phyloP scores from a whole-genome alignment of 2,329 filamentous ascomycete species.

The Venturia effusa region DNA sequence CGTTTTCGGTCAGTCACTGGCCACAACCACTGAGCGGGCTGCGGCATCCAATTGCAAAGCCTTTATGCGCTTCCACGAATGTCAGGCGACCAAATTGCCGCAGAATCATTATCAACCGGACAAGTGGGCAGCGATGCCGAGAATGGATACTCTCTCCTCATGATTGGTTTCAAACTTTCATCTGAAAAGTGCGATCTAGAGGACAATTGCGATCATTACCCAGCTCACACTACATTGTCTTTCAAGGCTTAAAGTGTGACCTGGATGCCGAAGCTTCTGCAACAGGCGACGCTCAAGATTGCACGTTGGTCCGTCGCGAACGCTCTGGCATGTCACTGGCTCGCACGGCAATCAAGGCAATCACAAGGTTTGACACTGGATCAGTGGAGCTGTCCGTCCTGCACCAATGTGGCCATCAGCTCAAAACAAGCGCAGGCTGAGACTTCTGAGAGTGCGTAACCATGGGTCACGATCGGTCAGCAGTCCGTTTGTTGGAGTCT shows the following conservation, averaged over 20 bases:
- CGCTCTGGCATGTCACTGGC: neutral
- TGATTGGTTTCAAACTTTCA: no score
- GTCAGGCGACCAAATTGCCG: neutral
- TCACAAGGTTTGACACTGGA: neutral
- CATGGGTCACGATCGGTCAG: neutral
- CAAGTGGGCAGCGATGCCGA: neutral
- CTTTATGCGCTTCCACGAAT: neutral
- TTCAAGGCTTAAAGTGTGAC: neutral
- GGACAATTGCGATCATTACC: neutral
- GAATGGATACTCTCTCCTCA: no score
- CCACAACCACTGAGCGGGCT: no score
- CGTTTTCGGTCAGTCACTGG: no score
- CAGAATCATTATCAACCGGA: neutral
- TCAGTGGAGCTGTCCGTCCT: conserved; percentile 1
- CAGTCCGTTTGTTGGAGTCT: neutral
- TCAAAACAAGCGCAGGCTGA: neutral
- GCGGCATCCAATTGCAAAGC: neutral
- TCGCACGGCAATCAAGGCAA: neutral
- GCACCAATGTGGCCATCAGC: neutral
- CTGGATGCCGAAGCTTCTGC: neutral
- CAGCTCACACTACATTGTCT: neutral
- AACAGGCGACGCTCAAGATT: neutral
- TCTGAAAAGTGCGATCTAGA: neutral
- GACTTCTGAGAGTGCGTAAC: neutral
- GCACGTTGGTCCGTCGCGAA: neutral